Conservation (phyloP, 23 red algal genomes). For the Gracilaria vermiculophylla region DNA sequence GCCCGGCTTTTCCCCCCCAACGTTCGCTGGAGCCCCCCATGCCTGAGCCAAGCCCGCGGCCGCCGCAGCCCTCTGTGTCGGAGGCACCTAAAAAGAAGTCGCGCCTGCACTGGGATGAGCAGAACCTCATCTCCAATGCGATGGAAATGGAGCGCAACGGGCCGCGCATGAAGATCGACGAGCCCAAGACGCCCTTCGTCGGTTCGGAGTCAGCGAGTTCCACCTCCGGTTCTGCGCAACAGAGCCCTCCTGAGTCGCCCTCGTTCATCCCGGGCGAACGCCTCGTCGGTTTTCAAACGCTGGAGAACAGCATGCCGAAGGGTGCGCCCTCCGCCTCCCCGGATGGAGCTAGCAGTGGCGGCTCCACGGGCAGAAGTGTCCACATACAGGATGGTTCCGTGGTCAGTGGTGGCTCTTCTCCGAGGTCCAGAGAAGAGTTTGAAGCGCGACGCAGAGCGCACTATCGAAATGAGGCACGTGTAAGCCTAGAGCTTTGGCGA, state of each 20-base stretch:
- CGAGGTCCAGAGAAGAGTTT: constrained; percentile 31
- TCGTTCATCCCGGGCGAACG: constrained; percentile 50
- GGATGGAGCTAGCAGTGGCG: constrained; percentile 44
- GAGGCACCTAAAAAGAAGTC: constrained; percentile 57
- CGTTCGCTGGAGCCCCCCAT: neutral
- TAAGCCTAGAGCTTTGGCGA: constrained; percentile 2
- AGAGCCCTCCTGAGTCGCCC: constrained; percentile 39
- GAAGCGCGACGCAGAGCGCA: constrained; percentile 42
- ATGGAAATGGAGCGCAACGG: constrained; percentile 55
- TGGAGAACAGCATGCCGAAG: constrained; percentile 37
- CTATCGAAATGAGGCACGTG: constrained; percentile 51
- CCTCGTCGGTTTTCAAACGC: constrained; percentile 49
- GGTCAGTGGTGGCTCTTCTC: constrained; percentile 16
- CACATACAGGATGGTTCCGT: constrained; percentile 24
- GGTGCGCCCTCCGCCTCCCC: neutral
- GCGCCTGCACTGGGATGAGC: constrained; percentile 69
- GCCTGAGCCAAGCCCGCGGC: neutral
- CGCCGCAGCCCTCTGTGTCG: constrained; percentile 2
- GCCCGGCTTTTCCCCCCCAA: neutral
- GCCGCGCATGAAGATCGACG: constrained; percentile 59
- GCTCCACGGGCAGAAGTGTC: constrained; percentile 22
- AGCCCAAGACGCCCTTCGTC: constrained; percentile 61
- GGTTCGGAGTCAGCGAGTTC: constrained; percentile 43
- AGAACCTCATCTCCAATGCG: constrained; percentile 58
- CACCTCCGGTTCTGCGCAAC: constrained; percentile 33